Base-by-base conservation (phyloP, 768 basidiomycete genomes). In the Tylopilus rubrobrunneus region DNA sequence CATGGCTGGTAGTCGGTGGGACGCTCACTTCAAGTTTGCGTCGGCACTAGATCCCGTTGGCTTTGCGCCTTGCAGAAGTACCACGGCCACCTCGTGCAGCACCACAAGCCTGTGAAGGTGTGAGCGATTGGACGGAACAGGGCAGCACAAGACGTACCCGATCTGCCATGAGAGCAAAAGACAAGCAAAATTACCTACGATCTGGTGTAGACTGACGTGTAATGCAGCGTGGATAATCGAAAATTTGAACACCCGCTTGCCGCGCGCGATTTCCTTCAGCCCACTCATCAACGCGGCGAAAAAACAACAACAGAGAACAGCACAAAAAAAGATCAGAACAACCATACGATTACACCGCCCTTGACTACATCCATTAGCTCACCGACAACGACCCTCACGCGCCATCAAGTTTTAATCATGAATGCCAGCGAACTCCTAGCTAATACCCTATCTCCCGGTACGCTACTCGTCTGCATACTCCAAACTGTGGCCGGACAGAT, bases 41-140 rank as follows among this genome's bases (percentile, higher is more conserved):
- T 70, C 68, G 9, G 59, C 49, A 19, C 50, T 49, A 3, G 52
- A 46, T 31, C 52, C 43, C 7, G 58, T 54, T 8, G 56, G 66
- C 25, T 21, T 64, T 33, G 59, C 28, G 39, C 65, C 66, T 28
- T 70, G 57, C 7, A 36, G 75, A 69, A 15, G 75, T 73, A 39
- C 81, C 72, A 29, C n/a, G n/a, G n/a, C n/a, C n/a, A n/a, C n/a
- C n/a, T n/a, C n/a, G n/a, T n/a, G n/a, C n/a, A n/a, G n/a, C 73
- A 69, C 82, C 81, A 71, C 87, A 86, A 67, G 75, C 80, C 87
- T 89, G 70, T 47, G 47, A 41, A 53, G n/a, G 31, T 55, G 71
- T 73, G 6, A 12, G 45, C n/a, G 59, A 55, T 48, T 34, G 33
- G 25, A 41, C 12, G 37, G 15, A 28, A 19, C 42, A 43, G 27